These are phyloP conservation scores for Aschersonia sp. DNA, from an alignment of 2,329 filamentous ascomycete genomes.

Conservation along the genomic window DNA sequence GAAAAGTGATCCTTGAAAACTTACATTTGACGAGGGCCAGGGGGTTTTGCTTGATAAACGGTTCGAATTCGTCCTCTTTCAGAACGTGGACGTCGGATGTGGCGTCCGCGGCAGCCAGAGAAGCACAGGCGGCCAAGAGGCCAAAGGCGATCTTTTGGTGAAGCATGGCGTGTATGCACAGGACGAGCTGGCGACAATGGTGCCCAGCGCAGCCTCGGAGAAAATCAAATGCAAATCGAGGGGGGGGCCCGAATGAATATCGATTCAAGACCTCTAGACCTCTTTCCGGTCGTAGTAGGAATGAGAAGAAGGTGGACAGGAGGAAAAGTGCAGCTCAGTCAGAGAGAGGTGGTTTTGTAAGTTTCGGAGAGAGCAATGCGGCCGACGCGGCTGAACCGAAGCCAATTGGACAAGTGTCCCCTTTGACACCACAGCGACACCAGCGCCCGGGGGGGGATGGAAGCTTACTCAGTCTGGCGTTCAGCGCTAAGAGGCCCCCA, in stretches of 20 bases:
- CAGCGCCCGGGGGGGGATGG: too few relatives aligned
- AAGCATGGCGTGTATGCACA: slow-evolving; percentile 24
- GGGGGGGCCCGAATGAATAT: background rate
- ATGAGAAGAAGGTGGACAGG: background rate
- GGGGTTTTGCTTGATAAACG: slow-evolving; percentile 73
- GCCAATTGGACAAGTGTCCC: slow-evolving; percentile 31
- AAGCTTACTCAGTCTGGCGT: too few relatives aligned
- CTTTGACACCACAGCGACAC: slow-evolving; percentile 9
- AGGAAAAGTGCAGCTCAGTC: background rate
- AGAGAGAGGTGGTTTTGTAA: slow-evolving; percentile 19
- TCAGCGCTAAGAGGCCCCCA: too few relatives aligned
- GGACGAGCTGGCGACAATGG: too few relatives aligned
- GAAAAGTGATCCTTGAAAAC: slow-evolving; percentile 17
- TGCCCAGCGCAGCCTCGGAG: too few relatives aligned
- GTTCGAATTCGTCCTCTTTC: slow-evolving; percentile 73
- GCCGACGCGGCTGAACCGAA: slow-evolving; percentile 9
- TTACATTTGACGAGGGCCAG: slow-evolving; percentile 90
- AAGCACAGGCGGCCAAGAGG: slow-evolving; percentile 39
- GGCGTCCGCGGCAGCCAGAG: slow-evolving; percentile 39
- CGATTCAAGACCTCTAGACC: background rate
- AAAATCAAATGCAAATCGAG: background rate
- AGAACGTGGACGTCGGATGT: slow-evolving; percentile 72
- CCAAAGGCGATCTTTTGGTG: slow-evolving; percentile 36
- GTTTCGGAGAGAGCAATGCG: slow-evolving; percentile 3
- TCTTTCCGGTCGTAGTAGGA: background rate